Conservation (phyloP, 139 green algal species). For the Astrephomene gubernaculifera region DNA sequence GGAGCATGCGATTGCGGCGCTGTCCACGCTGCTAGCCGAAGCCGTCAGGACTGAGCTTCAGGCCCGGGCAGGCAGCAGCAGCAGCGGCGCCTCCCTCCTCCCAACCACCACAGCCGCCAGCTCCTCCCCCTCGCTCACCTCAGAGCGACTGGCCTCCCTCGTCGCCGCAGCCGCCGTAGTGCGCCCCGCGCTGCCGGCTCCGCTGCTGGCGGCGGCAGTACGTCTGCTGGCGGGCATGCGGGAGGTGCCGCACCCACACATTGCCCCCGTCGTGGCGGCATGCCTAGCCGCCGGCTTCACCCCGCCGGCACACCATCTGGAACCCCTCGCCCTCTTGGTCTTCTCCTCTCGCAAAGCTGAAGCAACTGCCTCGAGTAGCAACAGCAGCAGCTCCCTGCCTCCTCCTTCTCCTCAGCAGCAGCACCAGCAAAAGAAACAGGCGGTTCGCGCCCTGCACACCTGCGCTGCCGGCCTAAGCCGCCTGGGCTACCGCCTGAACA, state of each 20-base stretch:
- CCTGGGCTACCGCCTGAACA: slow-evolving; percentile 11
- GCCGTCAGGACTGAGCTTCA: neutral
- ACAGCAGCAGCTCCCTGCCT: neutral
- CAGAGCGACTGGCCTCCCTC: neutral
- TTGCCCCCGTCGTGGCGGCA: slow-evolving; percentile 7
- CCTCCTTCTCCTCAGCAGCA: neutral
- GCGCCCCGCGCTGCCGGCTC: neutral
- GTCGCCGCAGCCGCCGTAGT: neutral
- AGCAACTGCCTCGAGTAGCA: neutral
- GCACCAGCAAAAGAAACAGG: neutral
- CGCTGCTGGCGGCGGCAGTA: slow-evolving; percentile 8
- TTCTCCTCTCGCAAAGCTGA: neutral
- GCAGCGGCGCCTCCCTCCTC: neutral
- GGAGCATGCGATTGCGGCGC: neutral
- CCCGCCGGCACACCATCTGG: neutral
- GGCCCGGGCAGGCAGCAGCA: neutral
- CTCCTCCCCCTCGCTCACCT: neutral
- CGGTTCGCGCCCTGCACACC: neutral
- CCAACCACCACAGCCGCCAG: neutral
- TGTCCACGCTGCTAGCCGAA: neutral
- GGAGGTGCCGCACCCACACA: neutral
- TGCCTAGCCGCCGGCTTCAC: neutral
- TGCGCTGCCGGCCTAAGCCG: neutral
- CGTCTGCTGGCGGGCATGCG: slow-evolving; percentile 1
- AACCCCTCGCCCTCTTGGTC: neutral